A percentile compares a stretch with the other conserved stretches of the same genome.
Conservation (phyloP, 2,329 filamentous ascomycete genomes). For the Atkinsonella texensis region DNA sequence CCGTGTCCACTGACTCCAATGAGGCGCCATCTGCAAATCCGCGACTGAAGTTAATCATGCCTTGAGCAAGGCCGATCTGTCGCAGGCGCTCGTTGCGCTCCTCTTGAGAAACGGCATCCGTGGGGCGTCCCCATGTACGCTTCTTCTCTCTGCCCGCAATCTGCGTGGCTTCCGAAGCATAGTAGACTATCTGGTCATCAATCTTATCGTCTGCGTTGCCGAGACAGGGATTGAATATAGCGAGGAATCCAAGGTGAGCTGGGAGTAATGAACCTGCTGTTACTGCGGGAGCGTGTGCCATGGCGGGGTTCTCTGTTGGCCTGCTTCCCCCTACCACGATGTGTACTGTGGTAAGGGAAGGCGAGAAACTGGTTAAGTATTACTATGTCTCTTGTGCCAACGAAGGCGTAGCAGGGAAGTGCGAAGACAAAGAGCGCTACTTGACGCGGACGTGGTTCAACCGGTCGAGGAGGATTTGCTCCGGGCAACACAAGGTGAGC, state of each 20-base stretch:
- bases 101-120: slow-evolving; percentile 39
- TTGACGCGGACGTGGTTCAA: neutral
- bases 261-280: slow-evolving; percentile 32
- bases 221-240: slow-evolving; percentile 88
- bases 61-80: slow-evolving; percentile 91
- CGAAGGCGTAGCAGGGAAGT: neutral
- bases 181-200: slow-evolving; percentile 83
- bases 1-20: slow-evolving; percentile 81
- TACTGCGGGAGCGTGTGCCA: slow-evolving; percentile 11
- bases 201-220: slow-evolving; percentile 47
- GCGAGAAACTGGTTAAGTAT: neutral
- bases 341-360: neutral
- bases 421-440: neutral
- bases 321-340: neutral
- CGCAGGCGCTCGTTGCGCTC: slow-evolving; percentile 77
- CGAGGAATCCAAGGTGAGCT: slow-evolving; percentile 77
- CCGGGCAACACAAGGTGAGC: neutral
- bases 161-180: slow-evolving; percentile 51
- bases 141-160: slow-evolving; percentile 27
- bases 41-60: slow-evolving; percentile 86
- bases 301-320: slow-evolving; percentile 1
- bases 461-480: neutral
- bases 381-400: neutral
- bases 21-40: slow-evolving; percentile 70
- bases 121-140: slow-evolving; percentile 29